Percentiles rank a stretch among this genome's conserved stretches.
These are phyloP conservation scores for Aspergillus fijiensis DNA, from an alignment of 2,329 filamentous ascomycete species.

Conservation along the genomic window DNA sequence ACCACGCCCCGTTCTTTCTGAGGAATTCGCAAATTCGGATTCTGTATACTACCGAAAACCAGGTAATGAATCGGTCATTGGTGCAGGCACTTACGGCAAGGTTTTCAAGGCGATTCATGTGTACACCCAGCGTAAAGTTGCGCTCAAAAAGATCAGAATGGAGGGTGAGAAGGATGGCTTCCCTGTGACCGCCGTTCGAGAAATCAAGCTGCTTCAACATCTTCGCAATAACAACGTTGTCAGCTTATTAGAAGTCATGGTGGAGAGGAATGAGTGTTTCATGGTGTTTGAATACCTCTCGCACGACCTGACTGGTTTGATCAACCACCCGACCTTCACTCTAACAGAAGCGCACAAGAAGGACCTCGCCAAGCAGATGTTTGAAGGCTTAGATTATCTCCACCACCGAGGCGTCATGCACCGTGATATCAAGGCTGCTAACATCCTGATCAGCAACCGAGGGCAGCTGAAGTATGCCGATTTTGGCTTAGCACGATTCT, in stretches of 20 bases:
- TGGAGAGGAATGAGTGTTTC: slow-evolving; percentile 97
- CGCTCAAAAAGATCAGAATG: slow-evolving; percentile 98
- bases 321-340: slow-evolving; percentile 91
- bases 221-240: slow-evolving; percentile 86
- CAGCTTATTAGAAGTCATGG: slow-evolving; percentile 94
- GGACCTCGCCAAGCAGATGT: slow-evolving; percentile 86
- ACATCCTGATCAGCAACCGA: slow-evolving; percentile 88
- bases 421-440: slow-evolving; percentile 96
- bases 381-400: slow-evolving; percentile 89
- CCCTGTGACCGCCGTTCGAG: slow-evolving; percentile 91
- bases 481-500: slow-evolving; percentile 94
- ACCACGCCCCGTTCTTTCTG: slow-evolving; percentile 65
- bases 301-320: slow-evolving; percentile 88
- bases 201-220: slow-evolving; percentile 95
- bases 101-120: slow-evolving; percentile 88
- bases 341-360: slow-evolving; percentile 86
- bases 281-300: slow-evolving; percentile 99
- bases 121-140: slow-evolving; percentile 74
- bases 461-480: slow-evolving; percentile 91
- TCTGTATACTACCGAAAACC: slow-evolving; percentile 95
- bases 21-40: slow-evolving; percentile 73
- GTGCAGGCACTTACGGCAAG: slow-evolving; percentile 92
- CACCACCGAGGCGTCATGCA: slow-evolving; percentile 92
- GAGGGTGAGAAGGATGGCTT: slow-evolving; percentile 99
- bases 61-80: slow-evolving; percentile 95